Base-by-base conservation (phyloP, 495 filamentous ascomycete genomes). In the Hyaloscypha variabilis region DNA sequence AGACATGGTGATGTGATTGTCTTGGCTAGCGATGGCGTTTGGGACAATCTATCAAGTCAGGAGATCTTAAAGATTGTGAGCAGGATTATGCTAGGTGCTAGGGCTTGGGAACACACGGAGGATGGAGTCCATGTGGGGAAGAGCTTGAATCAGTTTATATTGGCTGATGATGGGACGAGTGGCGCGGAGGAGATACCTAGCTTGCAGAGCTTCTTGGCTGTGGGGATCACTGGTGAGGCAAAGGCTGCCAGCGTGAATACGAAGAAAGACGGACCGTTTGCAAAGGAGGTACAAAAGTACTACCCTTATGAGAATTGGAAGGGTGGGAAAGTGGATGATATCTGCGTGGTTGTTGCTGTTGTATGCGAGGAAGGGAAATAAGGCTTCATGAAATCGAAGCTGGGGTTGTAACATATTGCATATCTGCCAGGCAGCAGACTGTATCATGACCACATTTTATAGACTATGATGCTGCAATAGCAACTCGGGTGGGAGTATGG, bases 21-120 rank as follows among this genome's bases (percentile, higher is more conserved):
- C 19, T 89, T 98, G 65, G 95, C 93, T 4, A 97, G 91, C 8
- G 95, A 99, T 72, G 95, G 95, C 5, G 91, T 98, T 4, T 97
- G 94, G 87, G 95, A 99, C 75, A 99, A 99, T 71, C 81, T 99
- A n/a, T 93, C 89, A 67, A 88, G 91, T 68, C 88, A 94, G 71
- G 91, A 98, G 67, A 87, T 95, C 28, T 83, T 99, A 19, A 85
- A 87, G 57, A 85, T 95, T 61, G 87, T 92, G 30, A 93, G 89
- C 57, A 80, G 83, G 34, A 78, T 87, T 8, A 97, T 98, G 94
- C 74, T 84, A 8, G 77, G 77, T 26, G 78, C 80, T 23, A 88
- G 88, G 8, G 95, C 91, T 1, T 98, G 93, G 93, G 81, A 81
- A 68, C 81, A 78, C 3, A 82, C 83, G 5, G 76, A 79, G 0